Evolutionary conservation across 208 protist species (phyloP), one percentile per base, ranked within the genome.

Genomic region (Trypanosoma vivax): DNA sequence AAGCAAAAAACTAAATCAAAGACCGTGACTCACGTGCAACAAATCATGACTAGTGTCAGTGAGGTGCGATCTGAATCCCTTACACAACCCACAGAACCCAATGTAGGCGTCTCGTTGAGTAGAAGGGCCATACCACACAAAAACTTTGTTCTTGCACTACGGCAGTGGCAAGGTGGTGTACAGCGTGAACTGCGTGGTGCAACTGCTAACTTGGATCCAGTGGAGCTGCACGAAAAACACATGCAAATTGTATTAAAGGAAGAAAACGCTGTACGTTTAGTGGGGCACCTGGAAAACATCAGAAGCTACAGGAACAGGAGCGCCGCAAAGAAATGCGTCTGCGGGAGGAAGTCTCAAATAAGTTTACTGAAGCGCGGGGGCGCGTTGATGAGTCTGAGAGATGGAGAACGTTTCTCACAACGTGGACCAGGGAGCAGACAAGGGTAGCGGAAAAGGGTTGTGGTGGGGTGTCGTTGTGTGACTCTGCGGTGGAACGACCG

Each of bases 171-270:
- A 40, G 25, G 38, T 23, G 29, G 19, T 5, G 33, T 65, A 3
- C 34, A 43, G 5, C 29, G 11, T 39, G n/a, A 46, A 5, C 0
- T 9, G 0, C 16, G 11, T 5, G 24, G 19, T 29, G 41, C 30
- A 37, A 25, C 7, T 4, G 1, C 16, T 34, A 21, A 47, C 4
- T 9, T 38, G 3, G 27, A 65, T 52, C 60, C 60, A 2, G 25
- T 13, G 11, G 35, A 23, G 14, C 21, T 56, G 24, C 60, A 65
- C 23, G 60, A 65, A 11, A 24, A 16, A 9, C 18, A 11, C 16
- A 65, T 65, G 60, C 11, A 41, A n/a, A 28, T 1, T 28, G 16
- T 65, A 11, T 21, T 31, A 18, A 53, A 40, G 34, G 50, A 65
- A 13, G 60, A 65, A 21, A 35, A 50, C 29, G 18, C 21, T 1